Percentiles rank a stretch among this genome's conserved stretches.
Conservation (phyloP, 2,329 filamentous ascomycete genomes). For the Pseudogymnoascus sp. region DNA sequence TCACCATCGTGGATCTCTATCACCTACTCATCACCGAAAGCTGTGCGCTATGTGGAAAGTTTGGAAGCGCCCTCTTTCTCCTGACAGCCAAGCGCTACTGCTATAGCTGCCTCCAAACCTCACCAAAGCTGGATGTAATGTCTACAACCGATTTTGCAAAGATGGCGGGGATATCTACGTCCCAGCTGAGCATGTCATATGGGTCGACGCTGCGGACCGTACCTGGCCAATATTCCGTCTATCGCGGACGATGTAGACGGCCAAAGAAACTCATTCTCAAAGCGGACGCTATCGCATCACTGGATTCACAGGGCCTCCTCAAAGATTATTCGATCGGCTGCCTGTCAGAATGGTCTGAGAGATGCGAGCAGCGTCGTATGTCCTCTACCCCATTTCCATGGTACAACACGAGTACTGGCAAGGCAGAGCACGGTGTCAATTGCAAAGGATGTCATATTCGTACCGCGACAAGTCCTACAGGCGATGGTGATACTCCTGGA, state of each 20-base stretch:
- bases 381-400: background rate
- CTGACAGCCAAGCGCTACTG: background rate
- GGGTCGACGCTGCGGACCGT: background rate
- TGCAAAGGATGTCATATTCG: background rate
- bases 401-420: background rate
- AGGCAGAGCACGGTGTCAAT: background rate
- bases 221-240: background rate
- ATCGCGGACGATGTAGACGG: background rate
- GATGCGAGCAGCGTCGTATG: background rate
- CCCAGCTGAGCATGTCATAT: background rate
- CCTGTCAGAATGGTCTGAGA: background rate
- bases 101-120: background rate
- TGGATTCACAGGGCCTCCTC: background rate
- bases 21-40: background rate
- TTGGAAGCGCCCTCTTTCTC: background rate
- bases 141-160: background rate
- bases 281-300: background rate
- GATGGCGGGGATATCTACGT: background rate
- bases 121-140: background rate
- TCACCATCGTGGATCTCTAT: background rate
- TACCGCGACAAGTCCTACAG: background rate
- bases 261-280: background rate
- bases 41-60: background rate
- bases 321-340: background rate
- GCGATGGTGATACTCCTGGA: background rate